Evolutionary conservation across 352 stramenopile genomes (phyloP).

Genomic region (Aphanomyces cochlioides): DNA sequence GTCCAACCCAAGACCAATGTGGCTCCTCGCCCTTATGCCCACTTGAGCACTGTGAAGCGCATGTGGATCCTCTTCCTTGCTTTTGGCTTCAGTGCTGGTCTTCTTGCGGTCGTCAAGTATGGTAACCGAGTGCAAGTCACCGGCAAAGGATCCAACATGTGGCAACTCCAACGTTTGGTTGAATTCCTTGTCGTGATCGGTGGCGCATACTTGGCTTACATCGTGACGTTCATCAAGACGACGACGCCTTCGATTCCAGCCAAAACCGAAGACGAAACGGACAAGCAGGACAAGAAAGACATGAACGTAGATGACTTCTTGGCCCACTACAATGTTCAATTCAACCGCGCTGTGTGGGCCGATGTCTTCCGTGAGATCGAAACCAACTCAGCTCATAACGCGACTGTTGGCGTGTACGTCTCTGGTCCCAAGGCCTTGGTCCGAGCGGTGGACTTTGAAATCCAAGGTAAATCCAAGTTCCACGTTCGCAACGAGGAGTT

Average conservation of each 20-base stretch:
- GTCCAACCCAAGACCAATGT: neutral
- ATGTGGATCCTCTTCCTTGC: slow-evolving; percentile 77
- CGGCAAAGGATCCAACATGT: slow-evolving; percentile 46
- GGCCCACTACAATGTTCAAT: slow-evolving; percentile 16
- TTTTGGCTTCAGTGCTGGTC: slow-evolving; percentile 68
- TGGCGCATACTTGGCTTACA: slow-evolving; percentile 36
- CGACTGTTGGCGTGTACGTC: slow-evolving; percentile 73
- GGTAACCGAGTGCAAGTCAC: no score
- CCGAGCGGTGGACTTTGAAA: slow-evolving; percentile 44
- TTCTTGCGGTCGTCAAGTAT: slow-evolving; percentile 27
- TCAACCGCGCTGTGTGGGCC: neutral
- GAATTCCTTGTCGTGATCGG: slow-evolving; percentile 68
- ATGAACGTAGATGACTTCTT: neutral
- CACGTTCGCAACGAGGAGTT: slow-evolving; percentile 73
- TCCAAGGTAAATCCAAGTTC: slow-evolving; percentile 56
- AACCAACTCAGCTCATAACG: neutral
- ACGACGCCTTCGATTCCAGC: neutral
- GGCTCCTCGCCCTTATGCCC: neutral
- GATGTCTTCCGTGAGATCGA: neutral
- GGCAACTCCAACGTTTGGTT: slow-evolving; percentile 73
- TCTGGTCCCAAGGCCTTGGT: slow-evolving; percentile 64
- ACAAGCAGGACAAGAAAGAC: no score
- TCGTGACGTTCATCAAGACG: neutral
- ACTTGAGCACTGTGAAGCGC: slow-evolving; percentile 37
- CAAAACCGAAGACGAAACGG: no score